phyloP scores from a whole-genome alignment of 768 basidiomycete species.

The Lepiota brunneoincarnata region DNA sequence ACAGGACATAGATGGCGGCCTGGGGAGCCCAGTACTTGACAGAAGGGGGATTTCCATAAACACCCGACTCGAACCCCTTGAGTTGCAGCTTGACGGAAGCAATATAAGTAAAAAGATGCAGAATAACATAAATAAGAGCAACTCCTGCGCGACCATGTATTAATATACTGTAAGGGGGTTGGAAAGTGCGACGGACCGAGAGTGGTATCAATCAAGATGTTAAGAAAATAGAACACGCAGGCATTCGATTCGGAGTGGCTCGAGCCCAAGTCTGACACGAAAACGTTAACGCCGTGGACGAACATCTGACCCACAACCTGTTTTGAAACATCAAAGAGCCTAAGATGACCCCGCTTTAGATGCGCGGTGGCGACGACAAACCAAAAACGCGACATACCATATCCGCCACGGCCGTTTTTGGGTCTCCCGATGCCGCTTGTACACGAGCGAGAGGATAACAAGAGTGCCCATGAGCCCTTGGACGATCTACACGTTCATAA shows the following conservation, averaged over 20 bases:
- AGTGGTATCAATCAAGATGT: constrained; percentile 90
- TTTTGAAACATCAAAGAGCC: constrained; percentile 92
- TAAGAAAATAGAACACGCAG: constrained; percentile 90
- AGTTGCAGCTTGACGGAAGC: constrained; percentile 62
- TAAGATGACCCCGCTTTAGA: constrained; percentile 25
- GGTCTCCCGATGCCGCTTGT: constrained; percentile 84
- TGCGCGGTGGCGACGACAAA: not conserved
- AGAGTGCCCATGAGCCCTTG: constrained; percentile 89
- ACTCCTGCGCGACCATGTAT: constrained; percentile 59
- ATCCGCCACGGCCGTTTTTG: constrained; percentile 89
- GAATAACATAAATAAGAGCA: constrained; percentile 71
- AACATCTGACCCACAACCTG: constrained; percentile 86
- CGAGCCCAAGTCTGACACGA: constrained; percentile 78
- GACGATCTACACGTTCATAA: constrained; percentile 58
- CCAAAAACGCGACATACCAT: constrained; percentile 53
- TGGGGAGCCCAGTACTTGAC: constrained; percentile 72
- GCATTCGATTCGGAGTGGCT: constrained; percentile 73
- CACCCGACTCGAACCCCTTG: constrained; percentile 81
- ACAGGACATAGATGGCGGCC: constrained; percentile 76
- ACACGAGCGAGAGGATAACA: constrained; percentile 83
- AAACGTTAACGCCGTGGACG: constrained; percentile 74
- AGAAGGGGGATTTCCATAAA: constrained; percentile 86
- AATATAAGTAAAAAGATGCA: constrained; percentile 61
- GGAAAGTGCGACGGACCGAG: constrained; percentile 55
- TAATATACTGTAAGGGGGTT: constrained; percentile 3